These are phyloP conservation scores for Pseudocercospora cruenta DNA, from an alignment of 2,329 filamentous ascomycete genomes.

Conservation along the genomic window DNA sequence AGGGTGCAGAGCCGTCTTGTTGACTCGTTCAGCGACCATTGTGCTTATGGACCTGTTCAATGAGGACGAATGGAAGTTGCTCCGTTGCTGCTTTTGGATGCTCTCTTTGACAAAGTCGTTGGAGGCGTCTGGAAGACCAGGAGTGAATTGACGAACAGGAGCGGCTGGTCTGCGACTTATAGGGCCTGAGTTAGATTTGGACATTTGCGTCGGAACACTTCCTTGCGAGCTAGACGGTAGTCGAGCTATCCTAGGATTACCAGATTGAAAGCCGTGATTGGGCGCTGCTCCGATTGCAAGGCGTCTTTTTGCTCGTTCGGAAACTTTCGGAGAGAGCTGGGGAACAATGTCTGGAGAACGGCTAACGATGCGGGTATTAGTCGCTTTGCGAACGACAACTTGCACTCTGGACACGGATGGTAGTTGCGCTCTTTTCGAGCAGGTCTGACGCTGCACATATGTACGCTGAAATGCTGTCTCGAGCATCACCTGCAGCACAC, in stretches of 20 bases:
- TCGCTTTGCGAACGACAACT: not conserved
- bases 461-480: not conserved
- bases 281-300: not conserved
- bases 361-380: not conserved
- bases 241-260: constrained; percentile 1
- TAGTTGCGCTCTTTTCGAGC: not conserved
- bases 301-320: constrained; percentile 4
- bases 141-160: constrained; percentile 25
- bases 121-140: constrained; percentile 46
- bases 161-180: constrained; percentile 8
- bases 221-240: constrained; percentile 5
- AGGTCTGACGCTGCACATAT: not conserved
- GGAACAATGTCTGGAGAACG: not conserved
- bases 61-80: constrained; percentile 63
- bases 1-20: constrained; percentile 92
- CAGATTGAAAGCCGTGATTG: constrained; percentile 1
- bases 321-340: not conserved
- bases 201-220: constrained; percentile 8
- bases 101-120: constrained; percentile 62
- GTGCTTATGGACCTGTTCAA: constrained; percentile 50
- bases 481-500: not conserved
- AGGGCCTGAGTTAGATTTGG: constrained; percentile 1
- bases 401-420: not conserved
- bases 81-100: constrained; percentile 60
- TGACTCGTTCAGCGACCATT: constrained; percentile 63